Conservation (phyloP, 1,284 basidiomycete species). For the Lentinula novae-zelandiae region DNA sequence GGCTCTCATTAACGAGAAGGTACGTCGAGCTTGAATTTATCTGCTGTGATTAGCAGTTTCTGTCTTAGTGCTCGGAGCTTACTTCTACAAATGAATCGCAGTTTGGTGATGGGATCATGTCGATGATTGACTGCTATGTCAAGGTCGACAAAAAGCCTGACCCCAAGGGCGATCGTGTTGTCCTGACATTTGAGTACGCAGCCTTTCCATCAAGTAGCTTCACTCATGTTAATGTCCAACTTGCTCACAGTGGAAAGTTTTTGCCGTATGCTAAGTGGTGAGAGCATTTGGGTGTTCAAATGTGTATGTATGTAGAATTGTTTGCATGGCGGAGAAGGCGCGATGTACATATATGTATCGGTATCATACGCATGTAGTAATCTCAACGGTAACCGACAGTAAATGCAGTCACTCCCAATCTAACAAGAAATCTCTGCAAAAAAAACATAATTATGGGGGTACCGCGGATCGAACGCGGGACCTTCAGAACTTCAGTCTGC, state of each 20-base stretch:
- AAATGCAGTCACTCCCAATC: too few relatives aligned
- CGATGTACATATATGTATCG: background rate
- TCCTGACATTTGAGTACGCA: slow-evolving; percentile 81
- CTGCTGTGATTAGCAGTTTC: background rate
- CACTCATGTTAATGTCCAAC: background rate
- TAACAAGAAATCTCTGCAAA: background rate
- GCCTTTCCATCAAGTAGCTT: background rate
- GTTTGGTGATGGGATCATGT: slow-evolving; percentile 93
- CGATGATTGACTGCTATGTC: slow-evolving; percentile 84
- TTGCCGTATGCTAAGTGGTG: slow-evolving; percentile 14
- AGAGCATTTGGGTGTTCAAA: background rate
- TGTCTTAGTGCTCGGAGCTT: background rate
- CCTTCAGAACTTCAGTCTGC: slow-evolving; percentile 13
- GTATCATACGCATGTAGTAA: background rate
- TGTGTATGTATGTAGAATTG: too few relatives aligned
- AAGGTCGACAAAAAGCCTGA: slow-evolving; percentile 71
- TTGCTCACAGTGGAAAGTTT: slow-evolving; percentile 12
- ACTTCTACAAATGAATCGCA: slow-evolving; percentile 22
- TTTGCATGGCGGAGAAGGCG: background rate
- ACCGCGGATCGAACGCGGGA: slow-evolving; percentile 12
- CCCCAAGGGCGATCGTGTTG: slow-evolving; percentile 79
- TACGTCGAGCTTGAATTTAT: slow-evolving; percentile 22
- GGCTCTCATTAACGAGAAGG: slow-evolving; percentile 87
- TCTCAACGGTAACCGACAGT: too few relatives aligned
- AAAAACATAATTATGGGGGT: background rate